Conservation (phyloP, 805 yeast species). For the Grigorovia humatica region DNA sequence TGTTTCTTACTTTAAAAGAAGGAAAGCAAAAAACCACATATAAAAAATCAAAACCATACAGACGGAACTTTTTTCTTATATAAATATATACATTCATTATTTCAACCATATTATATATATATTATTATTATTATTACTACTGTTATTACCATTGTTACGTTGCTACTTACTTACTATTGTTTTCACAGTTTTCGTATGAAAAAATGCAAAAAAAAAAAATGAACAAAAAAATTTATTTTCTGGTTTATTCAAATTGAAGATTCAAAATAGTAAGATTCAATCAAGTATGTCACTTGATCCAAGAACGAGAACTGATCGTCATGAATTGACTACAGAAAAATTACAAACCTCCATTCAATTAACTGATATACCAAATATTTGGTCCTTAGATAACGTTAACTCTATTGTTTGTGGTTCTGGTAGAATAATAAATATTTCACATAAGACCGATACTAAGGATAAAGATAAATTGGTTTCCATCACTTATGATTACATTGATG, state of each 20-base stretch:
- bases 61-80: not conserved
- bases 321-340: constrained; percentile 23
- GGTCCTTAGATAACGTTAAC: constrained; percentile 55
- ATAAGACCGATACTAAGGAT: constrained; percentile 23
- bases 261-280: not conserved
- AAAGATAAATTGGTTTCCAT: constrained; percentile 38
- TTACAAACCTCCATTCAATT: constrained; percentile 24
- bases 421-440: constrained; percentile 48
- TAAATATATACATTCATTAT: not conserved
- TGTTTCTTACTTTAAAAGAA: not conserved
- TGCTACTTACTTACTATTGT: no score
- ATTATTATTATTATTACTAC: no score
- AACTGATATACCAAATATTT: constrained; percentile 51
- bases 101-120: not conserved
- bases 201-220: no score
- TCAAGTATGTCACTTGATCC: constrained; percentile 20
- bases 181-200: no score
- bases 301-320: constrained; percentile 26
- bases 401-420: constrained; percentile 68
- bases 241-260: not conserved
- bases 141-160: no score
- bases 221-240: not conserved
- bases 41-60: not conserved
- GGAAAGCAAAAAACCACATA: not conserved
- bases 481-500: constrained; percentile 16